A percentile compares a stretch with the other conserved stretches of the same genome.
Evolutionary conservation across 129 eudicot species (phyloP).

Genomic region (Glebionis coronaria): DNA sequence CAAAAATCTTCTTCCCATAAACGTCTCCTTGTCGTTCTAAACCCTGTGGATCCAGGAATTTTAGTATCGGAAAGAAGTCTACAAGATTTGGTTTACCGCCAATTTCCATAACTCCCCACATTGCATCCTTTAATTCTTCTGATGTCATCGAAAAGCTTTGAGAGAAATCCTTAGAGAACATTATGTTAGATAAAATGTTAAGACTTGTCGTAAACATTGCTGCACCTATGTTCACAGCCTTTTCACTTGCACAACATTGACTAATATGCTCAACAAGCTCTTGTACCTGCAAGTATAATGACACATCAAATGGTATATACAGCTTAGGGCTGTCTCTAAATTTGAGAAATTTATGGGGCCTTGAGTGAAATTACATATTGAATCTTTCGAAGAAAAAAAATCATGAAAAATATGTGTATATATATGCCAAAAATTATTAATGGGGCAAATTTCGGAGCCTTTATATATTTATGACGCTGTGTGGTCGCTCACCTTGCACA

Average conservation of each 20-base stretch:
- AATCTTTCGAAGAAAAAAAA: background rate
- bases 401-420: no score
- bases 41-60: conserved; percentile 37
- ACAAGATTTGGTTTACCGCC: conserved; percentile 37
- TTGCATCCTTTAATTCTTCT: conserved; percentile 35
- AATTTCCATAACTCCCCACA: conserved; percentile 18
- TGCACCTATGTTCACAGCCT: conserved; percentile 37
- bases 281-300: conserved; percentile 2
- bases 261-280: conserved; percentile 21
- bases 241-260: conserved; percentile 12
- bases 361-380: no score
- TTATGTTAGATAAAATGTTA: conserved; percentile 41
- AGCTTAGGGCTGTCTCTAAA: no score
- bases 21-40: background rate
- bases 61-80: conserved; percentile 44
- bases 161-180: conserved; percentile 46
- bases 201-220: conserved; percentile 41
- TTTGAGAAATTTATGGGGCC: no score
- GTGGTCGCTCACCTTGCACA: no score
- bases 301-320: background rate
- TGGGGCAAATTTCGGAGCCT: no score
- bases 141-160: conserved; percentile 21
- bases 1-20: background rate
- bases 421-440: no score
- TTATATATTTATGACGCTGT: no score